Conservation (phyloP, 148 eudicot genomes). For the Mesembryanthemum crystallinum region DNA sequence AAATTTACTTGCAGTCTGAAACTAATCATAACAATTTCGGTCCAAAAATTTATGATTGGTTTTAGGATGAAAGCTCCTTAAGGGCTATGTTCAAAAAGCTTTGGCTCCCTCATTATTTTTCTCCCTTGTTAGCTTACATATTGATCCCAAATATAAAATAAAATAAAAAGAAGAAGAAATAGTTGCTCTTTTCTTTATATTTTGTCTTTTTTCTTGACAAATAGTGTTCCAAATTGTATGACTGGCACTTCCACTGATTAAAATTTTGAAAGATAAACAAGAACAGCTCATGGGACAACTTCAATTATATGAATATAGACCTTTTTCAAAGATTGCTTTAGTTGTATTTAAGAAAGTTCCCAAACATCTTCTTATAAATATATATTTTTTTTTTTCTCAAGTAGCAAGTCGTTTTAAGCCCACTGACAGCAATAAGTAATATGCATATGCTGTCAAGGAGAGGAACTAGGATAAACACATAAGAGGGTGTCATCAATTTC, state of each 20-base stretch:
- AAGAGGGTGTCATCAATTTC: background rate
- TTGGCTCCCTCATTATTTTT: background rate
- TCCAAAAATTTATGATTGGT: background rate
- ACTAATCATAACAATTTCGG: background rate
- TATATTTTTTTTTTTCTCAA: background rate
- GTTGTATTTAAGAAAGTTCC: background rate
- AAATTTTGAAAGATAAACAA: background rate
- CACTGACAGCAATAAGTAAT: background rate
- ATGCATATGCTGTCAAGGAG: background rate
- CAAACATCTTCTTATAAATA: background rate
- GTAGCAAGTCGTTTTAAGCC: background rate
- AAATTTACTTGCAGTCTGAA: slow-evolving; percentile 1
- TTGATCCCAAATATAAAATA: too few relatives aligned
- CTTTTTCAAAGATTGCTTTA: background rate
- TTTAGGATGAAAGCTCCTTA: background rate
- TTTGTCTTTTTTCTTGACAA: background rate
- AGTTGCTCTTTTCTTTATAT: background rate
- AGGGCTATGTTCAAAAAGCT: background rate
- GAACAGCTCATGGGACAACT: background rate
- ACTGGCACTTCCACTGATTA: background rate
- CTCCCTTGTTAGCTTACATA: too few relatives aligned
- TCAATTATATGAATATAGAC: background rate
- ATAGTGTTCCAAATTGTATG: background rate
- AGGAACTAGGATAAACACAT: background rate
- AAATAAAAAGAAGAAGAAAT: background rate